These are phyloP conservation scores for Globisporangium spinosum DNA, from an alignment of 352 stramenopile genomes.

Conservation along the genomic window DNA sequence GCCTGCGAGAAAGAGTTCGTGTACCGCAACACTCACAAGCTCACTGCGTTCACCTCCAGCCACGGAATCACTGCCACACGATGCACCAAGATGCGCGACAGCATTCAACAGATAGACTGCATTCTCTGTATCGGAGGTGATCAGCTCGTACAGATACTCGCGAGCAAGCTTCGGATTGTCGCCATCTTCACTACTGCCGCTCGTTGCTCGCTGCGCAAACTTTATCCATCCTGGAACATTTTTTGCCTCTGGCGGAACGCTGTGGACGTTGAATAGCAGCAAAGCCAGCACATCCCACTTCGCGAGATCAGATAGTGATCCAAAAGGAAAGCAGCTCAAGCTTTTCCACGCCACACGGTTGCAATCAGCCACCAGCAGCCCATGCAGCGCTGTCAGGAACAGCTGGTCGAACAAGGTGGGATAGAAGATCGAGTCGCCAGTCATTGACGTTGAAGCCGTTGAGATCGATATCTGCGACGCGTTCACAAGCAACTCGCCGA, in stretches of 20 bases:
- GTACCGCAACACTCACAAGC: conserved; percentile 50
- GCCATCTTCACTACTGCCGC: conserved; percentile 20
- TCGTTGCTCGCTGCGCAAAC: conserved; percentile 47
- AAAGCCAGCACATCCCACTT: conserved; percentile 83
- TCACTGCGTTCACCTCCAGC: conserved; percentile 27
- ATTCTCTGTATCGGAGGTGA: conserved; percentile 61
- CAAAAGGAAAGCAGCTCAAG: conserved; percentile 66
- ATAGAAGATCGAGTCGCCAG: conserved; percentile 46
- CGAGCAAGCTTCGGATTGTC: conserved; percentile 34
- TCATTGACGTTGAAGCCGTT: conserved; percentile 22
- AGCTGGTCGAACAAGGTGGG: conserved; percentile 84
- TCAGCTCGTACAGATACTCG: conserved; percentile 52
- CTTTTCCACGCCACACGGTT: conserved; percentile 80
- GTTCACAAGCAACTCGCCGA: conserved; percentile 59
- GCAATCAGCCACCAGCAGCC: conserved; percentile 62
- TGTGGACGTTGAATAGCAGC: conserved; percentile 69
- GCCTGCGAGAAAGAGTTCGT: conserved; percentile 64
- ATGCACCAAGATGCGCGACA: conserved; percentile 38
- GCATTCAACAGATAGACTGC: conserved; percentile 69
- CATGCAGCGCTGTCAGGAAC: conserved; percentile 77
- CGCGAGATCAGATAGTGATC: conserved; percentile 58
- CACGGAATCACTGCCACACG: conserved; percentile 31
- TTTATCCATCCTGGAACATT: conserved; percentile 51
- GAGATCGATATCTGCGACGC: conserved; percentile 53
- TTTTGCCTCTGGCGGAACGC: conserved; percentile 58